phyloP scores from a whole-genome alignment of 306 rosid genomes.

The Trifolium dubium region DNA sequence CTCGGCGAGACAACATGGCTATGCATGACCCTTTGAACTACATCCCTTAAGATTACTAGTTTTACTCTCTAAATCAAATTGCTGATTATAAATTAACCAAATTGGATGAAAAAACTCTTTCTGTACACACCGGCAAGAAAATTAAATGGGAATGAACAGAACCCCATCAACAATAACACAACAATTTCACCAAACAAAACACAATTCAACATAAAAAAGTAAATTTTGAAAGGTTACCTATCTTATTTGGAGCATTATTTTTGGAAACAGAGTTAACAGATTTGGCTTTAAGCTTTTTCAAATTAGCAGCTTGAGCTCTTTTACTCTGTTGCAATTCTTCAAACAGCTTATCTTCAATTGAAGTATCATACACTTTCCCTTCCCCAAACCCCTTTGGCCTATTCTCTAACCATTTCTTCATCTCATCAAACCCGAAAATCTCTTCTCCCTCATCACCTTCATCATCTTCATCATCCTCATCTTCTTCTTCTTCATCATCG shows the following conservation, averaged over 20 bases:
- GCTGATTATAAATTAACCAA: neutral
- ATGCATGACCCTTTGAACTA: too few relatives aligned
- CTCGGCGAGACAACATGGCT: too few relatives aligned
- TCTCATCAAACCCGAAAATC: constrained; percentile 54
- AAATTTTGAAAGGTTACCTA: constrained; percentile 46
- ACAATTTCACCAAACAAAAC: constrained; percentile 28
- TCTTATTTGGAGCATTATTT: constrained; percentile 37
- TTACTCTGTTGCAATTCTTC: constrained; percentile 67
- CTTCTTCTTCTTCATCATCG: neutral
- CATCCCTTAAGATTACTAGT: neutral
- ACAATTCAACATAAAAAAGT: neutral
- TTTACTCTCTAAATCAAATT: neutral
- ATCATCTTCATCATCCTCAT: constrained; percentile 13
- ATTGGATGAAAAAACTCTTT: neutral
- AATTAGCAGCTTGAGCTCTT: constrained; percentile 59
- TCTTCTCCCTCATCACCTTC: constrained; percentile 52
- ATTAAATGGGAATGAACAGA: constrained; percentile 12
- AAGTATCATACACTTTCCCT: constrained; percentile 77
- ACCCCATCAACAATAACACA: neutral
- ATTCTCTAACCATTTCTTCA: constrained; percentile 65
- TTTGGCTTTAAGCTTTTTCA: constrained; percentile 57
- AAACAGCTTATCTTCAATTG: constrained; percentile 81
- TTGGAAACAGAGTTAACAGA: constrained; percentile 36
- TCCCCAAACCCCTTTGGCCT: constrained; percentile 82
- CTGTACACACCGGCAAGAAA: neutral